A percentile compares a stretch with the other conserved stretches of the same genome.
phyloP scores from a whole-genome alignment of 352 stramenopile genomes.

The Phytophthora chlamydospora region DNA sequence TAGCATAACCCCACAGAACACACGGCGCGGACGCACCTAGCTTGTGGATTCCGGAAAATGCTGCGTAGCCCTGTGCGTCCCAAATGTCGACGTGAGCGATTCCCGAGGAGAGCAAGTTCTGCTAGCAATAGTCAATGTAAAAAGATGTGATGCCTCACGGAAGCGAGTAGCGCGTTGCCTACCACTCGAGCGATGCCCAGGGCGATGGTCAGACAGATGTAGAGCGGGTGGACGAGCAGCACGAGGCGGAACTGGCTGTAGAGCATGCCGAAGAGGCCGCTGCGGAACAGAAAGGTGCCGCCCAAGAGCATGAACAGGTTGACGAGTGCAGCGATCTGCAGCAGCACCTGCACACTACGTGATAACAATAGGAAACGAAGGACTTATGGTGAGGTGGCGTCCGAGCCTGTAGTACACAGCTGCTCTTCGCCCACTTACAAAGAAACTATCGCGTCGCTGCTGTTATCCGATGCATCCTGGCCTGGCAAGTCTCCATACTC shows the following conservation, averaged over 20 bases:
- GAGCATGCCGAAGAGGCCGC: slow-evolving; percentile 64
- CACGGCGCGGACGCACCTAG: slow-evolving; percentile 37
- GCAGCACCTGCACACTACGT: slow-evolving; percentile 60
- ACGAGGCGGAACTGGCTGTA: slow-evolving; percentile 59
- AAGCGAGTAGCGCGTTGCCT: neutral
- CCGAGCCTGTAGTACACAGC: neutral
- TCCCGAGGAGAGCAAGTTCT: slow-evolving; percentile 44
- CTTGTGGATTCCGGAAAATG: slow-evolving; percentile 62
- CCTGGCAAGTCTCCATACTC: slow-evolving; percentile 64
- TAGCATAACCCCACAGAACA: neutral
- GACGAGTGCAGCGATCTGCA: slow-evolving; percentile 65
- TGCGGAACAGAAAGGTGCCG: slow-evolving; percentile 76
- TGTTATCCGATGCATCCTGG: slow-evolving; percentile 31
- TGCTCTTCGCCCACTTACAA: slow-evolving; percentile 41
- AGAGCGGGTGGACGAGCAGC: slow-evolving; percentile 51
- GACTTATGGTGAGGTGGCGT: too few species aligned
- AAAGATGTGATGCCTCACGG: neutral
- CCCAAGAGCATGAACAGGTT: slow-evolving; percentile 66
- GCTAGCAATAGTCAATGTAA: slow-evolving; percentile 2
- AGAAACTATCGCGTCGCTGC: slow-evolving; percentile 52
- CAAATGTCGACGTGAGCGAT: slow-evolving; percentile 45
- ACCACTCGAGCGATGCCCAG: slow-evolving; percentile 50
- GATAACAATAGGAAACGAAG: neutral
- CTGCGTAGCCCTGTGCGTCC: slow-evolving; percentile 46
- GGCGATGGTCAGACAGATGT: slow-evolving; percentile 58